Conservation (phyloP, 352 stramenopile genomes). For the Blastocystis sp. region DNA sequence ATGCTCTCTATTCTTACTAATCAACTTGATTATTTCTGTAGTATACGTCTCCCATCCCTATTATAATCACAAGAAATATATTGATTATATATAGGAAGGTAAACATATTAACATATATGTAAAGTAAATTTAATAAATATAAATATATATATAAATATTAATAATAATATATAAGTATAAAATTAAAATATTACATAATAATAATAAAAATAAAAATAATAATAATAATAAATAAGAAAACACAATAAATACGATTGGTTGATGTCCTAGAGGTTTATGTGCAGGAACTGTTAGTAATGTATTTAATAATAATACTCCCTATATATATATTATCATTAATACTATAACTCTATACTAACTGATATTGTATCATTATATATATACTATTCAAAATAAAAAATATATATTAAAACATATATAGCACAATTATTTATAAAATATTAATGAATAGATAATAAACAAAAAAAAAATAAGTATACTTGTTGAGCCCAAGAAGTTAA, state of each 20-base stretch:
- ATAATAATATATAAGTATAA: slow-evolving; percentile 17
- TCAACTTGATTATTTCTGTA: slow-evolving; percentile 66
- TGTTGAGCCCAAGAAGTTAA: slow-evolving; percentile 72
- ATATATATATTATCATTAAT: slow-evolving; percentile 42
- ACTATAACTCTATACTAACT: background rate
- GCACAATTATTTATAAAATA: no score
- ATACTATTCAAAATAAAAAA: no score
- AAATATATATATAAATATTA: background rate
- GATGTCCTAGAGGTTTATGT: slow-evolving; percentile 73
- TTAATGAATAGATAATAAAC: no score
- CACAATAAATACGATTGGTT: slow-evolving; percentile 50
- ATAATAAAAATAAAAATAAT: slow-evolving; percentile 39
- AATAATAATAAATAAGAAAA: background rate
- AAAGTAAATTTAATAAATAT: background rate
- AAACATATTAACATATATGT: background rate
- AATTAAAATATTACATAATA: no score
- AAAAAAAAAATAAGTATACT: no score
- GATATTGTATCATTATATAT: no score
- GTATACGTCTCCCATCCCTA: slow-evolving; percentile 87
- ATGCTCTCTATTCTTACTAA: slow-evolving; percentile 55
- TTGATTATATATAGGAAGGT: background rate
- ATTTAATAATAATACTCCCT: slow-evolving; percentile 92
- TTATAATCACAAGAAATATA: background rate
- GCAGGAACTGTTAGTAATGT: slow-evolving; percentile 77
- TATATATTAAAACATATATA: no score